phyloP scores from a whole-genome alignment of 1,139 yeast genomes.

The Geotrichum carabidarum region DNA sequence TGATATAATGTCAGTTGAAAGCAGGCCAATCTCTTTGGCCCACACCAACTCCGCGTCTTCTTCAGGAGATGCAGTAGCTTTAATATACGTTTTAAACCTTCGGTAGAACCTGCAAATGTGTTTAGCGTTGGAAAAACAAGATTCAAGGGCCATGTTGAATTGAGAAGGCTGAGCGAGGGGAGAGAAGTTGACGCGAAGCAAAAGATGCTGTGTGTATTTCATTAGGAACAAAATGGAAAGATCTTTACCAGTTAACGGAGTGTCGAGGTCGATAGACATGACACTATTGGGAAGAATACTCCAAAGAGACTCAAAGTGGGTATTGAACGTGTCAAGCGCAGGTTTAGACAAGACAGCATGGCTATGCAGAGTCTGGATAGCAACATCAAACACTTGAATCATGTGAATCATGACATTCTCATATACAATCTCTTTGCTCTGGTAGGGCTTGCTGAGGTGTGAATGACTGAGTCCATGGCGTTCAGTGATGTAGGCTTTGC shows the following conservation, averaged over 20 bases:
- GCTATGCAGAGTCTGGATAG: constrained; percentile 15
- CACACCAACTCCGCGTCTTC: constrained; percentile 1
- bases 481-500: constrained; percentile 15
- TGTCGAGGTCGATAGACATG: constrained; percentile 7
- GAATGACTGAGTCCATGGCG: not conserved
- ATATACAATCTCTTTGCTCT: constrained; percentile 1
- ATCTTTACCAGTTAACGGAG: constrained; percentile 7
- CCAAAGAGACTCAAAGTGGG: constrained; percentile 22
- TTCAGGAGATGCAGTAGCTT: not conserved
- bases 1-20: constrained; percentile 8
- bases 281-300: constrained; percentile 15
- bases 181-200: constrained; percentile 16
- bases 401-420: constrained; percentile 12
- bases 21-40: not conserved
- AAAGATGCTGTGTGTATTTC: constrained; percentile 17
- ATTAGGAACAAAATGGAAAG: constrained; percentile 10
- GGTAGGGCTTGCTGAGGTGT: constrained; percentile 1
- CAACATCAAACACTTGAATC: constrained; percentile 18
- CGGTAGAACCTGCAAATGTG: constrained; percentile 4
- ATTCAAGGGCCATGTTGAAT: constrained; percentile 5
- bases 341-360: constrained; percentile 14
- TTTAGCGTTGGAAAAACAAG: constrained; percentile 17
- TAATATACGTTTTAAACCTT: constrained; percentile 1
- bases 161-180: constrained; percentile 16
- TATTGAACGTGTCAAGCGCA: constrained; percentile 21